Evolutionary conservation across 352 stramenopile genomes (phyloP).

Genomic region (Globisporangium mamillatum): DNA sequence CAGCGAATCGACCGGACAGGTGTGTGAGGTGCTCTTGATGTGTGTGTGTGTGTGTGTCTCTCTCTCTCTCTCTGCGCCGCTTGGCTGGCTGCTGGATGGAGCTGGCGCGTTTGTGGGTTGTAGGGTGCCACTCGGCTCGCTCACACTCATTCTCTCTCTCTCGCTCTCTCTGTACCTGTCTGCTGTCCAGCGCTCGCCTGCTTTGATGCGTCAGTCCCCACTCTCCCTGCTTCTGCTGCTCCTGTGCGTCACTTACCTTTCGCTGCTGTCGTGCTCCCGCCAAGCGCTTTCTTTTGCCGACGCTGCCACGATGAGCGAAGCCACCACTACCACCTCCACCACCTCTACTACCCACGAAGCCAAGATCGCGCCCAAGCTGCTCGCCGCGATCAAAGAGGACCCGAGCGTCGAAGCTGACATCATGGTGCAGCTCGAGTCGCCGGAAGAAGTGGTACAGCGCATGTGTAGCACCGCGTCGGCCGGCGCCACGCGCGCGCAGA

Average conservation of each 20-base stretch:
- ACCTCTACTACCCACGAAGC: slow-evolving; percentile 13
- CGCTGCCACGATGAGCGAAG: neutral
- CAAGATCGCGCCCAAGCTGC: slow-evolving; percentile 39
- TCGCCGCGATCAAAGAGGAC: slow-evolving; percentile 28
- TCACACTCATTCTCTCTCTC: neutral
- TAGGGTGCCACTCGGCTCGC: neutral
- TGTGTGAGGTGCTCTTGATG: neutral
- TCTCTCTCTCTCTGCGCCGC: too few species aligned
- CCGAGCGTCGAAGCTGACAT: slow-evolving; percentile 32
- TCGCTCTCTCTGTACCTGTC: neutral
- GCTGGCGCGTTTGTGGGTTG: neutral
- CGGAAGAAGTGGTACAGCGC: slow-evolving; percentile 28
- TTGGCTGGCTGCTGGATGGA: neutral
- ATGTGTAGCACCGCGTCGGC: slow-evolving; percentile 20
- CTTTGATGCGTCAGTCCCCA: slow-evolving; percentile 1
- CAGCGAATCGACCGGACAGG: neutral
- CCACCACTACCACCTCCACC: neutral
- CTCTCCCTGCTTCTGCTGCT: slow-evolving; percentile 3
- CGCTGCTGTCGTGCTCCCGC: slow-evolving; percentile 5
- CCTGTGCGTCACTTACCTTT: slow-evolving; percentile 8
- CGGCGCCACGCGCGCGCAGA: slow-evolving; percentile 27
- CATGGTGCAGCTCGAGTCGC: slow-evolving; percentile 51
- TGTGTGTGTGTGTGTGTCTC: too few species aligned
- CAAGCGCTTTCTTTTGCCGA: too few species aligned
- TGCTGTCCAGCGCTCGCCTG: neutral